Evolutionary conservation across 1,284 basidiomycete species (phyloP), one percentile per base, ranked within the genome.

Genomic region (Puccinia coronata): DNA sequence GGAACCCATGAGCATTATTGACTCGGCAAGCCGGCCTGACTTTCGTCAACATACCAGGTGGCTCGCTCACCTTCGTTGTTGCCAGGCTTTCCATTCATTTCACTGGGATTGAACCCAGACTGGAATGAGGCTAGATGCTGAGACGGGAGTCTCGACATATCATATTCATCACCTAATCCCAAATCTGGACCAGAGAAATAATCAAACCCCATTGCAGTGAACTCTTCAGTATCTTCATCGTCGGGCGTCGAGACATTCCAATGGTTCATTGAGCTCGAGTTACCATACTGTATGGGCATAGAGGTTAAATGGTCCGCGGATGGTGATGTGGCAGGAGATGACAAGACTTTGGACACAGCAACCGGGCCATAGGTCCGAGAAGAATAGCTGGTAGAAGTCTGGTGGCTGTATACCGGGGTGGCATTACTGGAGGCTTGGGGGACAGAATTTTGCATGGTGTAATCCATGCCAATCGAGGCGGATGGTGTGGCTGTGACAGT

Each of bases 401-500:
- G 77, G 49, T 28, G 70, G 51, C 28, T 67, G 43, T 43, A 82
- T 47, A 49, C 82, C 82, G 34, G 78, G 57, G 34, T 83, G 72
- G 3, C 85, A 84, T 36, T 85, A 18, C 36, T 49, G 85, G 53
- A 83, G 82, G 65, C 51, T 43, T 59, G 67, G 65, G 75, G 65
- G n/a, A 78, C 39, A 84, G 23, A 84, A 85, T 79, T 82, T 85
- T 82, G 82, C 86, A 85, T 84, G 90, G 91, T 63, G 88, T 88
- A 83, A 87, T 87, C 78, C 88, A 87, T 36, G 88, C 86, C 55
- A 53, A 53, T 67, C 23, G 76, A 57, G n/a, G 65, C 80, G 31
- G 72, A 69, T 6, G 80, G 73, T 2, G 82, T 72, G 2, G 73
- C 55, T 9, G 70, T 78, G 25, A 80, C 59, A 18, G 65, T 75